Evolutionary conservation across 208 protist genomes (phyloP), one percentile per base, ranked within the genome.

Genomic region (Trypanosoma conorhini): DNA sequence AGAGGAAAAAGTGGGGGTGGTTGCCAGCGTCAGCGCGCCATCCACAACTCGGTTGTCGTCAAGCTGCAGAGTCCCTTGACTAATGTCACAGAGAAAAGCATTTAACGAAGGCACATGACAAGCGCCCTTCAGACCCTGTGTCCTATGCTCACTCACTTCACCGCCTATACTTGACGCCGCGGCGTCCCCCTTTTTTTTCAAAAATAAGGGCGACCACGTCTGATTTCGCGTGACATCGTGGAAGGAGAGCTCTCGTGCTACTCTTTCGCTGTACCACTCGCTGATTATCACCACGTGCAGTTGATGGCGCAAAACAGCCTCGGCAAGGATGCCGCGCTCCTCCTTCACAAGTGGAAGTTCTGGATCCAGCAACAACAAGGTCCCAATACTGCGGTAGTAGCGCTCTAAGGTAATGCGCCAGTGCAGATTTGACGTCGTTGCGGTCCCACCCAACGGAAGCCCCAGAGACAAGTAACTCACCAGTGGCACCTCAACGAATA

Each of bases 91-190:
- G 15, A 89, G 59, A 51, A 81, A 73, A 17, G 50, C 52, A 35
- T 89, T 89, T 52, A 80, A 58, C 10, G 84, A 89, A 13, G 81
- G 79, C 0, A 79, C 74, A 67, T 89, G 84, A 50, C 68, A 82
- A 33, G 66, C 62, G 31, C 84, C 84, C 9, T 65, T 73, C 1
- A 89, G 62, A 1, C 70, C 63, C 24, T 60, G 13, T 35, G 26
- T 2, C 5, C 3, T 3, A 28, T 42, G 17, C 26, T 15, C 26
- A 21, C 8, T 33, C 19, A 7, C 51, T n/a, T 19, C 50, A 42
- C 9, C 30, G 48, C 19, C 31, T 42, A 26, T 28, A 17, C 0
- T 24, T 26, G 62, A n/a, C 10, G 5, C 21, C 31, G 19, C 10
- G 5, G n/a, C 31, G 0, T 40, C 31, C 15, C 55, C 33, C 21